A percentile compares a stretch with the other conserved stretches of the same genome.
phyloP scores from a whole-genome alignment of 169 alveolate genomes.

The Cryptosporidium baileyi region DNA sequence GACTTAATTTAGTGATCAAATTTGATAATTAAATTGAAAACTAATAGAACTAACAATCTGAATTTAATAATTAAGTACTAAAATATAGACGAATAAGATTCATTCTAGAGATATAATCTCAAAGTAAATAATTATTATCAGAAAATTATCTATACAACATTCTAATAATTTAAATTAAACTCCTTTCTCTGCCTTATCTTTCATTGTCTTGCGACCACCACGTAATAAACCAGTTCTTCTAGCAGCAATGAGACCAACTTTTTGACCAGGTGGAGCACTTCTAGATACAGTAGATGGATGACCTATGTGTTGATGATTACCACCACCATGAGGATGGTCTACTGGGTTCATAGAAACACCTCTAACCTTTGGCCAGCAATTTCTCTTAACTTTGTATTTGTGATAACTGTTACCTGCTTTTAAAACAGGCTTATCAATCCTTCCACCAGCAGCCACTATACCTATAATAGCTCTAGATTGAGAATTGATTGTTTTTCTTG shows the following conservation, averaged over 20 bases:
- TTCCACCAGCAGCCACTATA: conserved; percentile 99
- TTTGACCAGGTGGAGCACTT: conserved; percentile 98
- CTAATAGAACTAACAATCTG: conserved; percentile 25
- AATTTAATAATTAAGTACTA: conserved; percentile 49
- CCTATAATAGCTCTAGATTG: conserved; percentile 97
- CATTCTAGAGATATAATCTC: background rate
- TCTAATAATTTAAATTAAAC: conserved; percentile 4
- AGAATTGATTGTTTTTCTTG: conserved; percentile 91
- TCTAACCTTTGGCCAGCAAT: conserved; percentile 99
- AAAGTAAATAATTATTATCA: conserved; percentile 41
- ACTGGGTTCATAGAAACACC: conserved; percentile 99
- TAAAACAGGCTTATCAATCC: conserved; percentile 98
- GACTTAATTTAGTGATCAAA: background rate
- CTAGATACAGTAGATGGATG: conserved; percentile 98
- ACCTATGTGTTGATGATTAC: conserved; percentile 98
- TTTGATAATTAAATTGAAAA: background rate
- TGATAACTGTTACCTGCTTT: conserved; percentile 99
- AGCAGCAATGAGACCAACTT: conserved; percentile 99
- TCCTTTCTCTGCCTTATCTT: conserved; percentile 59
- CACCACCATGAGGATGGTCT: conserved; percentile 99
- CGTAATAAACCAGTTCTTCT: conserved; percentile 99
- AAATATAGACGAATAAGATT: background rate
- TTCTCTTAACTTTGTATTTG: conserved; percentile 97
- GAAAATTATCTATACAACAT: conserved; percentile 16
- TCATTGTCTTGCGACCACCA: conserved; percentile 88